Evolutionary conservation across 2,329 filamentous ascomycete species (phyloP).

Genomic region (Sodiomyces alkalinus): DNA sequence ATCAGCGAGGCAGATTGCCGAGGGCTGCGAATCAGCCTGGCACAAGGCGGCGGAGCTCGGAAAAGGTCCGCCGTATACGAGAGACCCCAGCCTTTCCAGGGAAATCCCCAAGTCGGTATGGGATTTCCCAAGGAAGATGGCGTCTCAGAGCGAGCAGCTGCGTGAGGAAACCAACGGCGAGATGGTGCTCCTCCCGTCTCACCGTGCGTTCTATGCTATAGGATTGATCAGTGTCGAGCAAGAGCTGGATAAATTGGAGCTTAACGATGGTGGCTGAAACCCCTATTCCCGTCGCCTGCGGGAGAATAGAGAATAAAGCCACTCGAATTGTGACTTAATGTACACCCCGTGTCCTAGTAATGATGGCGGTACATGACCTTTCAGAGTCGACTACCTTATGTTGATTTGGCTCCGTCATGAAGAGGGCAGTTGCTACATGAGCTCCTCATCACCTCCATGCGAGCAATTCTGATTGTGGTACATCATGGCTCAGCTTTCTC

Average conservation of each 20-base stretch:
- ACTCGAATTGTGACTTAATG: too few relatives aligned
- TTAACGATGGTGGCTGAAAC: slow-evolving; percentile 36
- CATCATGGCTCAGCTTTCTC: too few relatives aligned
- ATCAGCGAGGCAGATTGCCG: slow-evolving; percentile 64
- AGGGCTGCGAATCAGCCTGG: slow-evolving; percentile 78
- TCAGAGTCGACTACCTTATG: too few relatives aligned
- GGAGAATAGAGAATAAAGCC: too few relatives aligned
- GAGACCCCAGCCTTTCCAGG: slow-evolving; percentile 23
- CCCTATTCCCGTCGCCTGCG: too few relatives aligned
- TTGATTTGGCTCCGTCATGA: too few relatives aligned
- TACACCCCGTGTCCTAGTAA: too few relatives aligned
- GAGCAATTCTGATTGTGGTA: too few relatives aligned
- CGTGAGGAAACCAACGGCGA: too few relatives aligned
- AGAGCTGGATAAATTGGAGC: slow-evolving; percentile 49
- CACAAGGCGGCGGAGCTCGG: slow-evolving; percentile 56
- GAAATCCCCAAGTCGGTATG: slow-evolving; percentile 26
- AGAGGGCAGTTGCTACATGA: too few relatives aligned
- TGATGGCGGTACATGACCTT: too few relatives aligned
- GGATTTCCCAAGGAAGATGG: slow-evolving; percentile 34
- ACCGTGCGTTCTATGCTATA: slow-evolving; percentile 59
- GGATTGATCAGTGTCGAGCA: slow-evolving; percentile 66
- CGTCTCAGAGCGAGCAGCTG: slow-evolving; percentile 33
- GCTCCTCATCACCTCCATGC: too few relatives aligned
- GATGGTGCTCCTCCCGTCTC: slow-evolving; percentile 36
- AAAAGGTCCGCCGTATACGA: slow-evolving; percentile 58